Evolutionary conservation across 495 filamentous ascomycete species (phyloP).

Genomic region (Penicillium arizonense): DNA sequence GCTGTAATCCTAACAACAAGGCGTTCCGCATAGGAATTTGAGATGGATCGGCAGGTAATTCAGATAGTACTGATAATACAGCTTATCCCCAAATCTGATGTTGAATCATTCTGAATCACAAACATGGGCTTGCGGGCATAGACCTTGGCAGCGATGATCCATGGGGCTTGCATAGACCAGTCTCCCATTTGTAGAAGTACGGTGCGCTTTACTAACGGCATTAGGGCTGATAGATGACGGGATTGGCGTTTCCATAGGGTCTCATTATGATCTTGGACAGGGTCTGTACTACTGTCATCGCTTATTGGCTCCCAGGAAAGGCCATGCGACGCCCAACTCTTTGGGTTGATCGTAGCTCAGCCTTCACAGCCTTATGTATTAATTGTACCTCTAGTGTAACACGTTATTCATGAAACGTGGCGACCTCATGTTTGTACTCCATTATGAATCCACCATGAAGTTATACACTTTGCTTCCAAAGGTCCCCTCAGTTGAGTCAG

Average conservation of each 20-base stretch:
- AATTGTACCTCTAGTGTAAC: too few relatives aligned
- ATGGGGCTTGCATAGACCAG: neutral
- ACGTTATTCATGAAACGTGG: too few relatives aligned
- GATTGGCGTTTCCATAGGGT: too few relatives aligned
- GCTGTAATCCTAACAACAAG: conserved; percentile 13
- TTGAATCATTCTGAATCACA: conserved; percentile 1
- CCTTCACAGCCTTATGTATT: neutral
- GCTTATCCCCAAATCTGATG: neutral
- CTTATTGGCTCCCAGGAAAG: neutral
- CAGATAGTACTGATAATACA: conserved; percentile 6
- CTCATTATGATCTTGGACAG: too few relatives aligned
- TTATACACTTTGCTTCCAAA: neutral
- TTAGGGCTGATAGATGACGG: conserved; percentile 7
- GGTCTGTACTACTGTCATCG: too few relatives aligned
- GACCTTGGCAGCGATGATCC: neutral
- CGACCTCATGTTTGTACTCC: too few relatives aligned
- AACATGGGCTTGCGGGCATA: neutral
- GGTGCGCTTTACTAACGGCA: neutral
- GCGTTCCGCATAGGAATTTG: conserved; percentile 16
- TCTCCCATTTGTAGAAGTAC: neutral
- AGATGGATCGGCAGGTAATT: conserved; percentile 15
- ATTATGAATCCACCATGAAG: too few relatives aligned
- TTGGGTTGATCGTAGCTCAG: neutral
- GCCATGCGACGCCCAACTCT: neutral
- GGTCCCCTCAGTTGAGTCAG: conserved; percentile 1